These are phyloP conservation scores for Coemansia interrupta DNA, from an alignment of 192 early-diverging fungal genomes.

Conservation along the genomic window DNA sequence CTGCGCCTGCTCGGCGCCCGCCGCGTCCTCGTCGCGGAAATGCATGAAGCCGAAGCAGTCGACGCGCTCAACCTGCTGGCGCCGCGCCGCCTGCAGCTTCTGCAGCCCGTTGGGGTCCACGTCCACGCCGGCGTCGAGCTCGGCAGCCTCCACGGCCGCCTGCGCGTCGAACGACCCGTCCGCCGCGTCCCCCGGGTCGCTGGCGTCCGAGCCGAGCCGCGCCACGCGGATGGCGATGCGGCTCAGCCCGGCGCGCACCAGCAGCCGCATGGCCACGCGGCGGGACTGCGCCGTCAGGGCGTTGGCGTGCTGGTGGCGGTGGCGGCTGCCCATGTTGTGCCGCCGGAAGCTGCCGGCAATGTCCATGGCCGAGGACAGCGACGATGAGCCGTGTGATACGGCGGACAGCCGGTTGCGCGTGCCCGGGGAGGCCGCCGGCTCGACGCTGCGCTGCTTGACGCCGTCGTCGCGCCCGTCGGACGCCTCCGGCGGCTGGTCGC, in stretches of 20 bases:
- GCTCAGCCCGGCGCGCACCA: conserved; percentile 50
- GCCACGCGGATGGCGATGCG: conserved; percentile 49
- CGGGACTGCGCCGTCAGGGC: conserved; percentile 29
- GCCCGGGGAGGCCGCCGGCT: background rate
- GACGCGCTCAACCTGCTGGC: conserved; percentile 41
- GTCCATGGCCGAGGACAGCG: background rate
- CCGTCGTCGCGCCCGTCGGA: conserved; percentile 19
- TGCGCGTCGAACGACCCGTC: no score
- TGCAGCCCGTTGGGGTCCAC: conserved; percentile 43
- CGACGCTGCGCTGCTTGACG: conserved; percentile 30
- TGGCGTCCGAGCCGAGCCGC: conserved; percentile 9
- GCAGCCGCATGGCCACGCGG: conserved; percentile 41
- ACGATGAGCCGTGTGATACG: conserved; percentile 25
- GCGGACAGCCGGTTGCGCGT: conserved; percentile 16
- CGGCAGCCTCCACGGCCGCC: background rate
- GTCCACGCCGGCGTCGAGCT: conserved; percentile 17
- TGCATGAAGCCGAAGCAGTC: conserved; percentile 48
- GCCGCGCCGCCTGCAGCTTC: conserved; percentile 29
- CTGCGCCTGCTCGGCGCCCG: conserved; percentile 23
- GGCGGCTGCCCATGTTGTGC: background rate
- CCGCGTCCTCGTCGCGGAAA: conserved; percentile 31
- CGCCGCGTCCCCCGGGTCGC: no score
- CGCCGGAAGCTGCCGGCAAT: background rate
- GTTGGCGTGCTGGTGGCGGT: conserved; percentile 4
- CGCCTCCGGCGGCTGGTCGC: conserved; percentile 25